Conservation (phyloP, 768 basidiomycete species). For the Megacollybia marginata region DNA sequence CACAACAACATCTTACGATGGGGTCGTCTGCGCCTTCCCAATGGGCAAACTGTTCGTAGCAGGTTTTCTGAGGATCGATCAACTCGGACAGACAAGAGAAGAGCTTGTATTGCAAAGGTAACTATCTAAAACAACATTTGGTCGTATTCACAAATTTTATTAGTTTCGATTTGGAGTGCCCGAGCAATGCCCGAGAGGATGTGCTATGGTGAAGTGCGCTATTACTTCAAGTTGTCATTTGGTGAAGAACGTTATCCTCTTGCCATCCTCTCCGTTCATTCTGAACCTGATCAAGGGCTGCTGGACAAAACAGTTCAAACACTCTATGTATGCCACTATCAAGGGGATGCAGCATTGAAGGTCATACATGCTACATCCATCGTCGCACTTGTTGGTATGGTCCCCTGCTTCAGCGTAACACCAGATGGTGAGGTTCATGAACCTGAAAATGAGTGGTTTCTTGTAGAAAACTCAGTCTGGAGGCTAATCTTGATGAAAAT, state of each 20-base stretch:
- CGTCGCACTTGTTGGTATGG: constrained; percentile 18
- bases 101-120: constrained; percentile 2
- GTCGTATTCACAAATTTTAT: not conserved
- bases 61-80: constrained; percentile 1
- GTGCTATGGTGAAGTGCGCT: not conserved
- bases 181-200: no score
- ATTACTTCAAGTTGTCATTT: not conserved
- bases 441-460: constrained; percentile 10
- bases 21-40: constrained; percentile 11
- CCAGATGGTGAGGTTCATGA: constrained; percentile 1
- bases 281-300: constrained; percentile 6
- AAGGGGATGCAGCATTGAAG: constrained; percentile 1
- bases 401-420: not conserved
- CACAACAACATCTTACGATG: not conserved
- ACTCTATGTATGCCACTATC: constrained; percentile 8
- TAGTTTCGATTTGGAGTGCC: not conserved
- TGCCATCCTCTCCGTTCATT: constrained; percentile 15
- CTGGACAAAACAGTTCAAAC: constrained; percentile 12
- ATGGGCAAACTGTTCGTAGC: constrained; percentile 11
- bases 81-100: not conserved
- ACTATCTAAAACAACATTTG: no score
- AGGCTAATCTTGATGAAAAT: constrained; percentile 3
- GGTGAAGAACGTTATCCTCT: not conserved
- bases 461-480: constrained; percentile 19
- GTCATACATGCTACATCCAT: constrained; percentile 9